These are phyloP conservation scores for Globomyces sp. DNA, from an alignment of 371 early-diverging fungal genomes.

Conservation along the genomic window DNA sequence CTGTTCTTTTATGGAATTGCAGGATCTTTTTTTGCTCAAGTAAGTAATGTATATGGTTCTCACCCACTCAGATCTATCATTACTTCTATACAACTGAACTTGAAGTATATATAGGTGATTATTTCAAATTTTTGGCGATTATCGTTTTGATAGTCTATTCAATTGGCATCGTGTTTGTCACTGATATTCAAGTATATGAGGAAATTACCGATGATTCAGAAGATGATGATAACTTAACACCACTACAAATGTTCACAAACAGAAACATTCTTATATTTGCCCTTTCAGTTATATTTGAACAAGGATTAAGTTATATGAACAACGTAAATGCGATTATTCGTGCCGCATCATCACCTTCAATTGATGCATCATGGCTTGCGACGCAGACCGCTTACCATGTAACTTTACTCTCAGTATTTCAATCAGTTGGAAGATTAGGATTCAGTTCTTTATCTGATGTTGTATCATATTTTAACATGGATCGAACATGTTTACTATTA, in stretches of 20 bases:
- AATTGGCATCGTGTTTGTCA: constrained; percentile 7
- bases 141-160: constrained; percentile 18
- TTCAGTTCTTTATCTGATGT: constrained; percentile 22
- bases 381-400: constrained; percentile 22
- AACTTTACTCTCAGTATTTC: constrained; percentile 30
- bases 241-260: constrained; percentile 27
- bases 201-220: no score
- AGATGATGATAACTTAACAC: background rate
- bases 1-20: constrained; percentile 33
- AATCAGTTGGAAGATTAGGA: constrained; percentile 21
- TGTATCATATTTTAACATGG: background rate
- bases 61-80: constrained; percentile 9
- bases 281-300: constrained; percentile 22
- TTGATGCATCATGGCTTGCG: background rate
- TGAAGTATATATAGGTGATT: constrained; percentile 8
- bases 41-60: background rate
- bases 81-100: constrained; percentile 11
- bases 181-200: background rate
- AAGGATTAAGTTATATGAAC: constrained; percentile 34
- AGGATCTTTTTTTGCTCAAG: constrained; percentile 28
- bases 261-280: constrained; percentile 31
- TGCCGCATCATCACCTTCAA: no score
- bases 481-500: constrained; percentile 19
- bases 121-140: constrained; percentile 22
- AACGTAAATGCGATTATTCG: constrained; percentile 28